Evolutionary conservation across 306 rosid species (phyloP).

Genomic region (Clitoria ternatea): DNA sequence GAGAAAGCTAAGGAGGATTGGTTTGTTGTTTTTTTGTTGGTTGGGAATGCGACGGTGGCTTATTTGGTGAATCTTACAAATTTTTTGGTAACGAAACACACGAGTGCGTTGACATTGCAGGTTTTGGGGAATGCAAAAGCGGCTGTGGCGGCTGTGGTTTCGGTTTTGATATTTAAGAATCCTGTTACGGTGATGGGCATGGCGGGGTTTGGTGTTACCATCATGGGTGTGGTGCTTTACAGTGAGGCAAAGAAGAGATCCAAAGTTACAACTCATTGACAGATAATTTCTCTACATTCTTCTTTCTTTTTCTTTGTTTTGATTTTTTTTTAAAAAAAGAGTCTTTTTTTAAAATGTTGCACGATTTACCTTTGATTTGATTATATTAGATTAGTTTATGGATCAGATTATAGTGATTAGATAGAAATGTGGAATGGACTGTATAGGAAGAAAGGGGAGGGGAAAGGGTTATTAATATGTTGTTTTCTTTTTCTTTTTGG

Average conservation of each 20-base stretch:
- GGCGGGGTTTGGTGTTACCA: constrained; percentile 67
- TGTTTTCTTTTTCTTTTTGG: constrained; percentile 6
- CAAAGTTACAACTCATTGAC: constrained; percentile 52
- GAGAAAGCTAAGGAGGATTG: constrained; percentile 61
- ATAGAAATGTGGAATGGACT: constrained; percentile 30
- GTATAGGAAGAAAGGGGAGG: constrained; percentile 26
- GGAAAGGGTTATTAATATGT: not conserved
- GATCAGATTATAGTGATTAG: no score
- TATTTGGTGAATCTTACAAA: constrained; percentile 89
- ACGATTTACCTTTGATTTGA: no score
- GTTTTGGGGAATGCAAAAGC: constrained; percentile 94
- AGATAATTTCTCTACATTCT: no score
- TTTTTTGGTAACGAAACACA: constrained; percentile 85
- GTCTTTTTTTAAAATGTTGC: not conserved
- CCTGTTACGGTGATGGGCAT: constrained; percentile 91
- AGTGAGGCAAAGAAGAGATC: constrained; percentile 93
- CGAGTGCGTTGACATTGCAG: constrained; percentile 86
- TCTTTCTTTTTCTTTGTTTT: not conserved
- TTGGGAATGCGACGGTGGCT: constrained; percentile 91
- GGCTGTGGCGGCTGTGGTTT: constrained; percentile 83
- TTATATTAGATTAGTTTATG: no score
- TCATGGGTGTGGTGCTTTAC: constrained; percentile 89
- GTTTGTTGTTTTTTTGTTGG: constrained; percentile 51
- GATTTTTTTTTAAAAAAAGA: not conserved
- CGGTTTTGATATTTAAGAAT: constrained; percentile 82